Conservation (phyloP, 2,329 filamentous ascomycete genomes). For the Pseudogymnoascus sp. region DNA sequence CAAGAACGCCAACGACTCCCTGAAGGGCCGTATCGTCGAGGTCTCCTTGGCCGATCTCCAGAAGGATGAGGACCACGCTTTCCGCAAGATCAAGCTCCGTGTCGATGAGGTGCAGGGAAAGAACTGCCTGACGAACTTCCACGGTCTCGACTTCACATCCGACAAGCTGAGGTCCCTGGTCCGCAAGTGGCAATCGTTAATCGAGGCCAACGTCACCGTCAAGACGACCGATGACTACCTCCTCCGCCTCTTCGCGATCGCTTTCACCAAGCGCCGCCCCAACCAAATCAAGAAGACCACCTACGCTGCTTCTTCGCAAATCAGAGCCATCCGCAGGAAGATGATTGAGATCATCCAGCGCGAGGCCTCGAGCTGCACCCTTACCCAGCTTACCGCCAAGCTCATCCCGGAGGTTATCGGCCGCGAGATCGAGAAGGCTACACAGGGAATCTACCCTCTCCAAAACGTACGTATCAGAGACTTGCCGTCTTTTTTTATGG, state of each 20-base stretch:
- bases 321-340: slow-evolving; percentile 97
- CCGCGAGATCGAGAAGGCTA: slow-evolving; percentile 99
- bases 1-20: slow-evolving; percentile 98
- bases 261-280: slow-evolving; percentile 97
- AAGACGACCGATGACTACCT: slow-evolving; percentile 99
- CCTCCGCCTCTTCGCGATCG: slow-evolving; percentile 96
- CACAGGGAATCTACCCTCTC: slow-evolving; percentile 98
- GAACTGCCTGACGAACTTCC: slow-evolving; percentile 99
- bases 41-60: slow-evolving; percentile 97
- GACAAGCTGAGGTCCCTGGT: slow-evolving; percentile 99
- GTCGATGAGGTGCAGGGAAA: slow-evolving; percentile 99
- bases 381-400: slow-evolving; percentile 95
- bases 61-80: slow-evolving; percentile 99
- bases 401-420: slow-evolving; percentile 99
- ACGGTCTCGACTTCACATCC: slow-evolving; percentile 99
- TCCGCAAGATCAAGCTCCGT: slow-evolving; percentile 98
- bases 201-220: slow-evolving; percentile 99
- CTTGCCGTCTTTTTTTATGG: background rate
- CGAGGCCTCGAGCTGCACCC: slow-evolving; percentile 88
- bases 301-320: slow-evolving; percentile 94
- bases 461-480: slow-evolving; percentile 71
- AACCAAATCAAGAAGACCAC: slow-evolving; percentile 99
- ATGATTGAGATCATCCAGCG: slow-evolving; percentile 99
- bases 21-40: slow-evolving; percentile 98
- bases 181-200: slow-evolving; percentile 98